These are phyloP conservation scores for Cocos nucifera DNA, from an alignment of 176 grass and related monocot genomes.

Conservation along the genomic window DNA sequence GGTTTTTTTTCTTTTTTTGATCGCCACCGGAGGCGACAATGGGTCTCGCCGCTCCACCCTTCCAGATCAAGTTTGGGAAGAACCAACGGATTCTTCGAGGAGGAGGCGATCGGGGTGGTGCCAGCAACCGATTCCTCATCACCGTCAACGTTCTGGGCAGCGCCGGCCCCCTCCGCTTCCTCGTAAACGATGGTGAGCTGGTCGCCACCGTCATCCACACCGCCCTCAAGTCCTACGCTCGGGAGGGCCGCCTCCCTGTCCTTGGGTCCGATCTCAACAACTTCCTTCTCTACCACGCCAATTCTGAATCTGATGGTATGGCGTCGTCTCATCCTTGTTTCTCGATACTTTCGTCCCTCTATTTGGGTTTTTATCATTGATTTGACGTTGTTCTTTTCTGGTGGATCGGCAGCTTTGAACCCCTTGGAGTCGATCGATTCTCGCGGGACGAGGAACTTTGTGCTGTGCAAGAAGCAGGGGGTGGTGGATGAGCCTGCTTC, in stretches of 20 bases:
- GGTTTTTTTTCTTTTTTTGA: no score
- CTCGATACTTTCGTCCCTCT: not conserved
- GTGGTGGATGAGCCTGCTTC: not conserved
- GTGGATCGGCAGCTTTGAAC: conserved; percentile 28
- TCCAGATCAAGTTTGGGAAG: conserved; percentile 35
- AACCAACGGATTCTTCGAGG: not conserved
- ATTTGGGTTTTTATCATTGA: not conserved
- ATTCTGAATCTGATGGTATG: conserved; percentile 56
- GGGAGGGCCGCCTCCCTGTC: conserved; percentile 53
- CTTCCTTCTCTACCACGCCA: conserved; percentile 53
- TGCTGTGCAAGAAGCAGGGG: conserved; percentile 48
- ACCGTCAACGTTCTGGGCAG: conserved; percentile 71
- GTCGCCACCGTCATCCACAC: conserved; percentile 31
- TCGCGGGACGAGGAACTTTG: conserved; percentile 47
- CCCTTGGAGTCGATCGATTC: conserved; percentile 38
- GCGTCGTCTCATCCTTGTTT: not conserved
- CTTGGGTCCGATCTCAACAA: conserved; percentile 35
- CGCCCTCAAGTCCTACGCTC: conserved; percentile 48
- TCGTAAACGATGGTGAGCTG: conserved; percentile 52
- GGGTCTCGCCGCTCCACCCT: conserved; percentile 7
- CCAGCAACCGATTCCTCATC: conserved; percentile 38
- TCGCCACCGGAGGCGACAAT: not conserved
- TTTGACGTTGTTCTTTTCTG: not conserved
- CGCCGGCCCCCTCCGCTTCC: conserved; percentile 58
- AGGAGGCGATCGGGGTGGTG: conserved; percentile 10